Evolutionary conservation across 2,329 filamentous ascomycete genomes (phyloP).

Genomic region (Xylariaceae sp.): DNA sequence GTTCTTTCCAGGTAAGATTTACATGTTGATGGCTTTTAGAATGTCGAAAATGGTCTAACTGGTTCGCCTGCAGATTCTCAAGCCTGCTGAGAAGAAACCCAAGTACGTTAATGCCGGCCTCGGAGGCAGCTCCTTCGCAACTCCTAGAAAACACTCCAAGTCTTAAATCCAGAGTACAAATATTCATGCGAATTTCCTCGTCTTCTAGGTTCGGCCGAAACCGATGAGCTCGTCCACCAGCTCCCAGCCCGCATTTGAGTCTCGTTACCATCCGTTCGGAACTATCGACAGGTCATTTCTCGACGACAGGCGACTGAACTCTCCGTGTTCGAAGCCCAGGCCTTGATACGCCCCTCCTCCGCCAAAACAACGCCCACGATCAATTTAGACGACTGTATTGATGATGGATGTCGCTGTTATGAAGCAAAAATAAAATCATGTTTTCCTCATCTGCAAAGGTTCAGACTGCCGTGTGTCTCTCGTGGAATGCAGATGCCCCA

Average conservation of each 20-base stretch:
- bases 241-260: conserved; percentile 23
- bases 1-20: conserved; percentile 82
- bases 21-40: background rate
- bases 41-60: conserved; percentile 19
- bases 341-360: conserved; percentile 18
- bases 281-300: conserved; percentile 18
- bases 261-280: conserved; percentile 23
- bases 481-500: conserved; percentile 11
- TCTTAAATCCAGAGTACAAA: conserved; percentile 62
- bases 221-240: conserved; percentile 58
- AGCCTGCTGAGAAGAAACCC: conserved; percentile 99
- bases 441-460: conserved; percentile 34
- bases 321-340: conserved; percentile 8
- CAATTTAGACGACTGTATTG: conserved; percentile 26
- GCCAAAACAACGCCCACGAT: conserved; percentile 20
- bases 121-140: conserved; percentile 64
- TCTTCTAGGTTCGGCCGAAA: conserved; percentile 84
- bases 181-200: conserved; percentile 68
- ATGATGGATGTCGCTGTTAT: conserved; percentile 33
- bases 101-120: conserved; percentile 87
- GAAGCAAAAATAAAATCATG: conserved; percentile 36
- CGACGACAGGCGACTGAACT: conserved; percentile 24
- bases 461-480: conserved; percentile 22
- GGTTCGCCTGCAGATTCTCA: conserved; percentile 67
- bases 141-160: conserved; percentile 63